Evolutionary conservation across 306 rosid genomes (phyloP).

Genomic region (Oemleria cerasiformis): DNA sequence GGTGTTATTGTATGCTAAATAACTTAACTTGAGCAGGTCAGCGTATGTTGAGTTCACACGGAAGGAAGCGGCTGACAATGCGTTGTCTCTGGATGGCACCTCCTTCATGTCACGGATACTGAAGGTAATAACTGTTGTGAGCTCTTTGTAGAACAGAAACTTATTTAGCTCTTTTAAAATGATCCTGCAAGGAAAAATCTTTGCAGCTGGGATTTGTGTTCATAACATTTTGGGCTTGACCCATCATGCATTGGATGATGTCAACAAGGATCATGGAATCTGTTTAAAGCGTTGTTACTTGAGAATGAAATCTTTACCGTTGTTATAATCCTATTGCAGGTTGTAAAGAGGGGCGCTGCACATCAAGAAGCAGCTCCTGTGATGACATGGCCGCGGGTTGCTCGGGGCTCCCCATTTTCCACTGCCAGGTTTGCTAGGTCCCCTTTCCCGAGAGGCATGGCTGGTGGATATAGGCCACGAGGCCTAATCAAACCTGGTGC

Average conservation of each 20-base stretch:
- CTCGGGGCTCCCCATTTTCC: conserved; percentile 56
- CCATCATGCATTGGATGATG: not conserved
- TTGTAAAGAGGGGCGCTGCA: conserved; percentile 66
- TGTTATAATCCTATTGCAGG: conserved; percentile 37
- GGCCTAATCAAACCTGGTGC: conserved; percentile 63
- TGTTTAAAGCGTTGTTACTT: not conserved
- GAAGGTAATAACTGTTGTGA: conserved; percentile 50
- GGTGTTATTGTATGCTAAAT: conserved; percentile 20
- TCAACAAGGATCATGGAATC: not conserved
- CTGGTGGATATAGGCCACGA: conserved; percentile 70
- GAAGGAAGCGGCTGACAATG: conserved; percentile 85
- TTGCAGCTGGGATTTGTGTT: not conserved
- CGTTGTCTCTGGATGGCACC: conserved; percentile 85
- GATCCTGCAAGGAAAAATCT: not conserved
- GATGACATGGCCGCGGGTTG: conserved; percentile 59
- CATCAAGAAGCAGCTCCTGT: conserved; percentile 56
- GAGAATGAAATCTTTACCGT: conserved; percentile 7
- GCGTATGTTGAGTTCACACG: conserved; percentile 94
- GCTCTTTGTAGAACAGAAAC: not conserved
- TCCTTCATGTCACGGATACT: conserved; percentile 93
- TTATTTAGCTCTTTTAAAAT: not conserved
- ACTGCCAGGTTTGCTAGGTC: conserved; percentile 62
- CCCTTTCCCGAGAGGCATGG: conserved; percentile 68
- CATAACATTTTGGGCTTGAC: conserved; percentile 1
- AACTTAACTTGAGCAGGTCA: conserved; percentile 56